Base-by-base conservation (phyloP, 306 rosid genomes). In the Cucurbita moschata region DNA sequence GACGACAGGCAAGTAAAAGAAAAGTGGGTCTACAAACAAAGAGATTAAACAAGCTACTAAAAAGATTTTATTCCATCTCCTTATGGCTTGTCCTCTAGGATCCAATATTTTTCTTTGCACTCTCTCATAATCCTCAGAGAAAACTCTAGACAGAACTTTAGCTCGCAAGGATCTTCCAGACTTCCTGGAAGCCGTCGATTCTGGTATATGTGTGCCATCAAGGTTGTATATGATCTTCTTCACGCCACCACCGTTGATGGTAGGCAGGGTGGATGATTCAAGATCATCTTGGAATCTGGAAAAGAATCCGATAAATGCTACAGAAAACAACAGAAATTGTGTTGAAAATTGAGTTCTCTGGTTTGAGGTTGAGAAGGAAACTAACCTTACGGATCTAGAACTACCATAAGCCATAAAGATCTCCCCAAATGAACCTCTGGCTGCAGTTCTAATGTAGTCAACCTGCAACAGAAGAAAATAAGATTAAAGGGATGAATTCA, bases 321-420 rank as follows among this genome's bases (percentile, higher is more conserved):
- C 16, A 35, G 66, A 60, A n/a, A 39, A 8, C 14, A 58, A 47
- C 12, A 21, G 11, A 42, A 49, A 58, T 23, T 21, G 2, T 21
- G 18, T 16, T 6, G 0, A 61, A 6, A 7, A 50, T 65, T 39
- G 54, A n/a, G 16, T 42, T 2, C 18, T 15, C 26, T 26, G 35
- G 7, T 49, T 6, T 7, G 63, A 66, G 65, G 77, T 0, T 10
- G 50, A 73, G 57, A 37, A 46, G 79, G 67, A 72, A 57, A 81
- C 75, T 47, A 50, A 88, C 96, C 96, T 88, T 47, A 77, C 79
- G 69, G 93, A 87, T 85, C 88, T 87, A 76, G 89, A 81, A 67
- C 84, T 83, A 71, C 75, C 84, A 77, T 82, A 87, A 46, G 80
- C 96, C 98, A 92, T 92, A 30, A 35, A 63, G 81, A 66, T 63